A percentile compares a stretch with the other conserved stretches of the same genome.
Evolutionary conservation across 768 basidiomycete genomes (phyloP).

Genomic region (Tylopilus balloui): DNA sequence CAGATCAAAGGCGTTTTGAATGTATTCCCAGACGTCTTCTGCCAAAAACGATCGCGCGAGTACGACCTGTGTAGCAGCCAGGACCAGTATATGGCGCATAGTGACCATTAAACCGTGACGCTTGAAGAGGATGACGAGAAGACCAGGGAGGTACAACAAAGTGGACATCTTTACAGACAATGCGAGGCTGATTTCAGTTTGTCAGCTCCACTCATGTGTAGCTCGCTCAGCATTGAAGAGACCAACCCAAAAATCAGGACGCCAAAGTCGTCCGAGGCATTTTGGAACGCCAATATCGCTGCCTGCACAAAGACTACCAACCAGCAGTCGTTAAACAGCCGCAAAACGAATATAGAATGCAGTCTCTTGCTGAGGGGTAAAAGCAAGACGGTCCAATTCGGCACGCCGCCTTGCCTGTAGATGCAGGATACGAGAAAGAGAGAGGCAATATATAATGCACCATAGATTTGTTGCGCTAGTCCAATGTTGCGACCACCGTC

Average conservation of each 20-base stretch:
- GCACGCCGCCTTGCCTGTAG: slow-evolving; percentile 57
- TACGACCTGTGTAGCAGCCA: slow-evolving; percentile 44
- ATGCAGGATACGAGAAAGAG: slow-evolving; percentile 63
- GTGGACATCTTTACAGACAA: slow-evolving; percentile 95
- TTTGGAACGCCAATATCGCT: slow-evolving; percentile 63
- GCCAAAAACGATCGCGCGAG: slow-evolving; percentile 70
- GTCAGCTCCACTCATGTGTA: neutral
- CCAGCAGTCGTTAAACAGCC: slow-evolving; percentile 97
- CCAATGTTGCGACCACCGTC: slow-evolving; percentile 54
- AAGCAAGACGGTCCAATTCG: slow-evolving; percentile 69
- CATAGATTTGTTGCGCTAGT: slow-evolving; percentile 77
- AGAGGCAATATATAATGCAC: slow-evolving; percentile 62
- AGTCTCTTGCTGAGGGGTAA: slow-evolving; percentile 88
- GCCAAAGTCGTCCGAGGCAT: slow-evolving; percentile 55
- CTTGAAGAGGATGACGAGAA: slow-evolving; percentile 79
- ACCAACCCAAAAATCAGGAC: slow-evolving; percentile 71
- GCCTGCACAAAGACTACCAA: slow-evolving; percentile 60
- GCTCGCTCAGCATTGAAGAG: neutral
- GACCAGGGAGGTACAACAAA: slow-evolving; percentile 83
- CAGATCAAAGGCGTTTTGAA: slow-evolving; percentile 78
- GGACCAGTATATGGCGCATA: slow-evolving; percentile 43
- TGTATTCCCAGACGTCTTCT: slow-evolving; percentile 57
- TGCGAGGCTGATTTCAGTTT: slow-evolving; percentile 36
- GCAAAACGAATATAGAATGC: slow-evolving; percentile 87
- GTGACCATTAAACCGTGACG: slow-evolving; percentile 55